Conservation (phyloP, 805 yeast species). For the Saturnispora gosingensis region DNA sequence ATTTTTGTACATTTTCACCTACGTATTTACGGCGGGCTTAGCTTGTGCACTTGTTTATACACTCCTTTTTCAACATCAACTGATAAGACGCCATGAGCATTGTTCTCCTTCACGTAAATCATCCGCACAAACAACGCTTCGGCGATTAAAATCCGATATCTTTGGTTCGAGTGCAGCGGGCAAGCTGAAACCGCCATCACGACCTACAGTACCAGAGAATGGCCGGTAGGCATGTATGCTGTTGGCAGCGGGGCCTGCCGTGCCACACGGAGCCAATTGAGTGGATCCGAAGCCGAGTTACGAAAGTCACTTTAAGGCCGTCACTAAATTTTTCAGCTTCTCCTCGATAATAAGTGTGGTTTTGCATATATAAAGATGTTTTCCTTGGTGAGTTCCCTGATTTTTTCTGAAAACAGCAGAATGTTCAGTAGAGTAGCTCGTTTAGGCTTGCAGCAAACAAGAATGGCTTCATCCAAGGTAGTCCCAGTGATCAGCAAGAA, state of each 20-base stretch:
- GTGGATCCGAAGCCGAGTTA: too few relatives aligned
- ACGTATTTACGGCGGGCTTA: too few relatives aligned
- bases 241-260: too few relatives aligned
- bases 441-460: conserved; percentile 5
- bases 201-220: too few relatives aligned
- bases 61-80: too few relatives aligned
- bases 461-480: conserved; percentile 29
- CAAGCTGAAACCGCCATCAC: too few relatives aligned
- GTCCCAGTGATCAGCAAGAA: conserved; percentile 49
- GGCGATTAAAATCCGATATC: neutral
- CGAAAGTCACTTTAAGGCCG: too few relatives aligned
- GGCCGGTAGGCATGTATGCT: too few relatives aligned
- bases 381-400: neutral
- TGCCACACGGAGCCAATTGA: too few relatives aligned
- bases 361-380: neutral
- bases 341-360: neutral
- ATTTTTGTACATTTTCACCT: neutral
- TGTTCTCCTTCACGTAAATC: neutral
- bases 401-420: neutral
- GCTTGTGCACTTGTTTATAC: too few relatives aligned
- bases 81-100: neutral
- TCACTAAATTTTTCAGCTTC: too few relatives aligned
- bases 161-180: too few relatives aligned
- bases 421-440: conserved; percentile 10
- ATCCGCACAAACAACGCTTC: neutral